Percentiles rank a stretch among this genome's conserved stretches.
These are phyloP conservation scores for Beauveria asiatica DNA, from an alignment of 2,329 filamentous ascomycete genomes.

Conservation along the genomic window DNA sequence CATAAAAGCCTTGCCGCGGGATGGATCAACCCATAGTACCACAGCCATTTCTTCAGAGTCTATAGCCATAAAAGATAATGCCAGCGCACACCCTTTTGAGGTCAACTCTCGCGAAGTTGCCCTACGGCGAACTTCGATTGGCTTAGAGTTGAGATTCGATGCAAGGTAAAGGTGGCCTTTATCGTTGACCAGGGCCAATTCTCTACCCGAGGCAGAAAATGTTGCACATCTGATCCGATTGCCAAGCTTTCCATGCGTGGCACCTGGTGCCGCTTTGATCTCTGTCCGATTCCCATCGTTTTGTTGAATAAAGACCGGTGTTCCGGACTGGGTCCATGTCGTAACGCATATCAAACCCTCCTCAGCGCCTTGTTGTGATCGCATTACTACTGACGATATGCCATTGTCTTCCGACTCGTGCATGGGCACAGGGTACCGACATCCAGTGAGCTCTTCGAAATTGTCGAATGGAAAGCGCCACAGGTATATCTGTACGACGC, in stretches of 20 bases:
- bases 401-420: constrained; percentile 35
- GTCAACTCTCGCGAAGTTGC: constrained; percentile 29
- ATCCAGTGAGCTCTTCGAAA: constrained; percentile 27
- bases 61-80: constrained; percentile 29
- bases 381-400: constrained; percentile 27
- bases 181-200: constrained; percentile 33
- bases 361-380: constrained; percentile 23
- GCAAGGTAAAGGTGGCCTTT: constrained; percentile 31
- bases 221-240: constrained; percentile 30
- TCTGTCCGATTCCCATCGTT: constrained; percentile 27
- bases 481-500: constrained; percentile 28
- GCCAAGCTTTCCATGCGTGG: constrained; percentile 25
- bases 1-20: constrained; percentile 23
- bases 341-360: constrained; percentile 30
- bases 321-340: constrained; percentile 34
- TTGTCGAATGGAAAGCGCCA: constrained; percentile 30
- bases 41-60: constrained; percentile 30
- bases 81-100: constrained; percentile 27
- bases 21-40: constrained; percentile 30
- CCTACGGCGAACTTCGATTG: constrained; percentile 27
- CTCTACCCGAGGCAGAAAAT: constrained; percentile 29
- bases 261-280: constrained; percentile 23
- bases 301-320: constrained; percentile 30
- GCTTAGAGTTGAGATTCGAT: constrained; percentile 28
- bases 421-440: constrained; percentile 29